phyloP scores from a whole-genome alignment of 768 basidiomycete genomes.

The Terana coerulea region DNA sequence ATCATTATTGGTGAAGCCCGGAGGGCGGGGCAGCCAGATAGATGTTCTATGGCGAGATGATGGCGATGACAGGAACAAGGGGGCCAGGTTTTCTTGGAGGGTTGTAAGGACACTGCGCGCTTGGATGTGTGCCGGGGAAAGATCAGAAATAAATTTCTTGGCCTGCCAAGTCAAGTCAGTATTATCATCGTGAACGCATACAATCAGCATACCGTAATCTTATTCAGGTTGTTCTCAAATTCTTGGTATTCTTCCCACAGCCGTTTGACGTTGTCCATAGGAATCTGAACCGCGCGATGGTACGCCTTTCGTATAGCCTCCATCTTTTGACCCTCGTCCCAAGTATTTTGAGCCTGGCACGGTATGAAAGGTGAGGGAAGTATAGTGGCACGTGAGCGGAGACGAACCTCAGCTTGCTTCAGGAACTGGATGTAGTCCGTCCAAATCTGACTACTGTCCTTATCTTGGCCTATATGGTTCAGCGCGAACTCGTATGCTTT shows the following conservation, averaged over 20 bases:
- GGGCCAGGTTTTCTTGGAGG: constrained; percentile 62
- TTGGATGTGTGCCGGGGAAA: constrained; percentile 94
- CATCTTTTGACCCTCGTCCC: constrained; percentile 97
- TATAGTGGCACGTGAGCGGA: constrained; percentile 9
- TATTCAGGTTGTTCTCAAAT: constrained; percentile 87
- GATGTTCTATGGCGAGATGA: constrained; percentile 37
- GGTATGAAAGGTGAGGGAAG: not conserved
- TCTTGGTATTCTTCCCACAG: constrained; percentile 93
- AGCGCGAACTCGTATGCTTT: constrained; percentile 94
- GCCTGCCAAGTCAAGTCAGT: constrained; percentile 44
- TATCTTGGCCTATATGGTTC: constrained; percentile 85
- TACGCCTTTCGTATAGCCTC: constrained; percentile 89
- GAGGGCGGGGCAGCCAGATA: constrained; percentile 63
- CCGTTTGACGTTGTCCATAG: constrained; percentile 87
- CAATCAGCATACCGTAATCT: constrained; percentile 22
- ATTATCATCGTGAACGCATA: not conserved
- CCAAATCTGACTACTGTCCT: constrained; percentile 92
- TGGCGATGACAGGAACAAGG: constrained; percentile 51
- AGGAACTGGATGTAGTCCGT: constrained; percentile 91
- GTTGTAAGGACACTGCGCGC: constrained; percentile 86
- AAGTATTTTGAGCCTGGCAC: constrained; percentile 66
- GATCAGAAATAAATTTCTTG: constrained; percentile 92
- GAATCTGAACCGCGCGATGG: constrained; percentile 91
- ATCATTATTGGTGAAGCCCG: constrained; percentile 72
- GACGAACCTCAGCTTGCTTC: constrained; percentile 67